Conservation (phyloP, 768 basidiomycete species). For the Holtermannia corniformis region DNA sequence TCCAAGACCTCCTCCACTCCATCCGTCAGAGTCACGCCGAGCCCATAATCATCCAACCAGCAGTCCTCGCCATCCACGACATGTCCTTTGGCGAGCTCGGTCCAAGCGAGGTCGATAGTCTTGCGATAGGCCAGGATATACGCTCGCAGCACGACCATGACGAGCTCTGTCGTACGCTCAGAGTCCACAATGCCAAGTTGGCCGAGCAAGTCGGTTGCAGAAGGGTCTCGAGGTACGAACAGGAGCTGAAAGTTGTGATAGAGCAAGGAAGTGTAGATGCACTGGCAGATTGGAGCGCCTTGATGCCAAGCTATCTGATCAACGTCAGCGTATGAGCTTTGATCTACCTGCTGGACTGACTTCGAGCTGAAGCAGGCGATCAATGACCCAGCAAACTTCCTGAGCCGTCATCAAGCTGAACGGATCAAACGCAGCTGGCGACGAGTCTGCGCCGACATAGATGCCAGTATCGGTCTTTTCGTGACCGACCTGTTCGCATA, state of each 20-base stretch:
- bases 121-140: constrained; percentile 63
- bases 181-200: background rate
- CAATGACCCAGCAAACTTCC: constrained; percentile 82
- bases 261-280: constrained; percentile 68
- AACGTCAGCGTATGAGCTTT: background rate
- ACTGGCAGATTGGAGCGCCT: constrained; percentile 76
- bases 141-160: constrained; percentile 60
- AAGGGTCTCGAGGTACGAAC: constrained; percentile 33
- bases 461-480: constrained; percentile 80
- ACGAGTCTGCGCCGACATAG: constrained; percentile 21
- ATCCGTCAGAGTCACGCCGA: constrained; percentile 60
- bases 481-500: constrained; percentile 63
- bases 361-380: constrained; percentile 67
- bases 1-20: constrained; percentile 50
- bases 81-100: constrained; percentile 65
- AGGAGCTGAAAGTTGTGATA: constrained; percentile 54
- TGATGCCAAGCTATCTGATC: constrained; percentile 76
- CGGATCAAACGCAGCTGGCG: constrained; percentile 50
- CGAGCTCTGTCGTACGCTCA: constrained; percentile 52
- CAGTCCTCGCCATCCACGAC: constrained; percentile 57
- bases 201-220: constrained; percentile 40
- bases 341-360: constrained; percentile 36
- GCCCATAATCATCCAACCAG: constrained; percentile 80
- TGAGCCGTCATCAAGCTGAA: constrained; percentile 56
- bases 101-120: constrained; percentile 70